Conservation (phyloP, 2,329 filamentous ascomycete species). For the Lachnellula subtilissima region DNA sequence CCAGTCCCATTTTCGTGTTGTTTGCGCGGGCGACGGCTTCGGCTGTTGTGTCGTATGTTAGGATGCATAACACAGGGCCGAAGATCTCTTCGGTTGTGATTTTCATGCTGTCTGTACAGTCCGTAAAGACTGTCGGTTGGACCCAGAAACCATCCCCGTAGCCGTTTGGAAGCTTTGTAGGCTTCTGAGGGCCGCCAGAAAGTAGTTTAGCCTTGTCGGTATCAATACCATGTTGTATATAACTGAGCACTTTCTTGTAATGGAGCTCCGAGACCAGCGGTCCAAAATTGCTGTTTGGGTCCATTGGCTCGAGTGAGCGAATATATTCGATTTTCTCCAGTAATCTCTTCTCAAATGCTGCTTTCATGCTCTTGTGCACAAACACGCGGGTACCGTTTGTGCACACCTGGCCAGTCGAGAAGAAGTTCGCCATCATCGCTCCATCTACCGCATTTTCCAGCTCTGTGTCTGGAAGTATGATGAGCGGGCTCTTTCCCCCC, state of each 20-base stretch:
- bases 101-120: conserved; percentile 78
- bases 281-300: conserved; percentile 73
- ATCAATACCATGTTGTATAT: conserved; percentile 71
- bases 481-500: conserved; percentile 77
- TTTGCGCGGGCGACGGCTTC: conserved; percentile 72
- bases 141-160: conserved; percentile 71
- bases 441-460: conserved; percentile 78
- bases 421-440: conserved; percentile 93
- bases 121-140: conserved; percentile 75
- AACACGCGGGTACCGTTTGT: conserved; percentile 90
- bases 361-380: conserved; percentile 61
- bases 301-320: conserved; percentile 68
- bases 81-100: conserved; percentile 84
- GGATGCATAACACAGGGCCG: conserved; percentile 78
- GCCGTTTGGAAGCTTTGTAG: conserved; percentile 35
- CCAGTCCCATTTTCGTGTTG: conserved; percentile 70
- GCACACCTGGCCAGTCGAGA: conserved; percentile 85
- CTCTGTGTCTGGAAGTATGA: conserved; percentile 76
- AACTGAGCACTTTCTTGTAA: conserved; percentile 70
- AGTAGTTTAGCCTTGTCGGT: conserved; percentile 69
- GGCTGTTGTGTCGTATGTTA: conserved; percentile 66
- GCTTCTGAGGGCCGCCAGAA: conserved; percentile 61
- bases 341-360: conserved; percentile 62
- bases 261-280: conserved; percentile 73
- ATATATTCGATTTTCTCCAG: conserved; percentile 66